Conservation (phyloP, 2,329 filamentous ascomycete genomes). For the Trichoderma gracile region DNA sequence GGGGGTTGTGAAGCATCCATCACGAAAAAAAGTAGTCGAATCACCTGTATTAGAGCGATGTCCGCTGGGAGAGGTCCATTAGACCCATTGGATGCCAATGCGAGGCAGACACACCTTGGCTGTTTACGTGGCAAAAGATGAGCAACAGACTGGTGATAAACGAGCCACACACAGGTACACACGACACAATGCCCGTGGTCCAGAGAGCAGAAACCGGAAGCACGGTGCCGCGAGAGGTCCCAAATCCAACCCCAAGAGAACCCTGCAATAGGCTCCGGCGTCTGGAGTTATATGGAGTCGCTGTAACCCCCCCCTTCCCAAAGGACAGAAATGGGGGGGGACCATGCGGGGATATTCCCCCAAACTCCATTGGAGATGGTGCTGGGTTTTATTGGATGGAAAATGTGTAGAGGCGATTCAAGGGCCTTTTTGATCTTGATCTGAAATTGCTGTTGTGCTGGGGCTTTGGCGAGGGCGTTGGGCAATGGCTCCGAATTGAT, state of each 20-base stretch:
- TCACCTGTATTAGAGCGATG: no score
- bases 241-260: not conserved
- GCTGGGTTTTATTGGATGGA: not conserved
- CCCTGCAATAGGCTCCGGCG: conserved; percentile 3
- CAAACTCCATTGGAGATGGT: not conserved
- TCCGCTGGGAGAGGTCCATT: no score
- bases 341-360: conserved; percentile 4
- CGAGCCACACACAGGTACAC: not conserved
- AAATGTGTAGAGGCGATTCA: not conserved
- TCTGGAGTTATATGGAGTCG: conserved; percentile 4
- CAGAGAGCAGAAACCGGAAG: not conserved
- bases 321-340: not conserved
- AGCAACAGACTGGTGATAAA: no score
- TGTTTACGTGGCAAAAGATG: no score
- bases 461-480: not conserved
- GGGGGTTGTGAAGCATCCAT: no score
- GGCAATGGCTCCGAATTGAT: not conserved
- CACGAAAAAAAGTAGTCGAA: no score
- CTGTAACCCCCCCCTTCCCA: not conserved
- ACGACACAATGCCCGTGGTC: no score
- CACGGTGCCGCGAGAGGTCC: not conserved
- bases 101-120: no score
- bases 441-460: not conserved
- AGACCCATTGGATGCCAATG: no score
- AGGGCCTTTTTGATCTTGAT: not conserved